These are phyloP conservation scores for Ganoderma meredithae DNA, from an alignment of 1,284 basidiomycete species.

Conservation along the genomic window DNA sequence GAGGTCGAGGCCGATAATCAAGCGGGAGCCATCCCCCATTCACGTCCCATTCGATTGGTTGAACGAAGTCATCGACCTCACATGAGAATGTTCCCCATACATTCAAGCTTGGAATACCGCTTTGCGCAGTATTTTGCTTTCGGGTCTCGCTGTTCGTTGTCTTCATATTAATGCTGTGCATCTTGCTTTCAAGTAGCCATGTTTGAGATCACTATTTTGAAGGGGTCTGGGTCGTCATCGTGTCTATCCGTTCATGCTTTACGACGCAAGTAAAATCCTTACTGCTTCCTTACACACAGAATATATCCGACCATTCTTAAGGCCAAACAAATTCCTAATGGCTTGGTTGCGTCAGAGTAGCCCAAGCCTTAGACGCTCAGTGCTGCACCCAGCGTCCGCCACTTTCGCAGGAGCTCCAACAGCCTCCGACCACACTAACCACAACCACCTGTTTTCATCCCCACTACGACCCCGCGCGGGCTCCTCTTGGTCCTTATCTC, in stretches of 20 bases:
- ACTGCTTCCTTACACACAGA: not conserved
- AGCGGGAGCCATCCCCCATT: constrained; percentile 22
- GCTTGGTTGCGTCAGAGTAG: no score
- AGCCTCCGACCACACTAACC: not conserved
- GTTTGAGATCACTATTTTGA: not conserved
- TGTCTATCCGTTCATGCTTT: not conserved
- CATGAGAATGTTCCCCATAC: not conserved
- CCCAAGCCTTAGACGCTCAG: not conserved
- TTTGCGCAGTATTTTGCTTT: not conserved
- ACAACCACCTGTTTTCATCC: not conserved
- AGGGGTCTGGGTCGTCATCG: no score
- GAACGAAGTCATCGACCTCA: constrained; percentile 23
- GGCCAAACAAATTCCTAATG: not conserved
- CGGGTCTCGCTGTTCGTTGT: not conserved
- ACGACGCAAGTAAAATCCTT: not conserved
- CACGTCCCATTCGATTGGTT: not conserved
- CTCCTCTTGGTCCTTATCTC: not conserved
- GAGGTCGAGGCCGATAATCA: not conserved
- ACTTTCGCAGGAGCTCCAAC: not conserved
- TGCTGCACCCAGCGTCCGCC: no score
- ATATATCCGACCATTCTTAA: not conserved
- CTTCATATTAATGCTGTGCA: not conserved
- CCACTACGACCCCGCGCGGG: not conserved
- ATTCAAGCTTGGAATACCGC: not conserved
- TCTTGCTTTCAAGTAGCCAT: not conserved